Evolutionary conservation across 2,329 filamentous ascomycete genomes (phyloP).

Genomic region (Cucurbitaria berberidis): DNA sequence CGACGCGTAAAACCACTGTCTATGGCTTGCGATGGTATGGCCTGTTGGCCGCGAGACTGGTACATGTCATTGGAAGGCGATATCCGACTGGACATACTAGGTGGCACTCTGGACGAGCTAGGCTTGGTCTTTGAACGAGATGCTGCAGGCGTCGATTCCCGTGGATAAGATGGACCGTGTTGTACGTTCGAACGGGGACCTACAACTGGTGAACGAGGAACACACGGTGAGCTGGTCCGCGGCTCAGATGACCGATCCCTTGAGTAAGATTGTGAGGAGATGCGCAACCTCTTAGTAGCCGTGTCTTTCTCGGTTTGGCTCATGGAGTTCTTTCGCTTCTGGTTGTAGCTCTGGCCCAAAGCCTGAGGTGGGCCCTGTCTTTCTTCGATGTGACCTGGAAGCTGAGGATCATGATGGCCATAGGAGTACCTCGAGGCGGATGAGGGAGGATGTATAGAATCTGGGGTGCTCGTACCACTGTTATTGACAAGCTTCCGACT

Average conservation of each 20-base stretch:
- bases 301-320: not conserved
- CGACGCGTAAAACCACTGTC: not conserved
- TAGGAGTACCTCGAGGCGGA: conserved; percentile 4
- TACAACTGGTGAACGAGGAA: not conserved
- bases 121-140: not conserved
- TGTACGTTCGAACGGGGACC: not conserved
- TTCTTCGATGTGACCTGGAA: not conserved
- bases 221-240: not conserved
- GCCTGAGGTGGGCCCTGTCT: not conserved
- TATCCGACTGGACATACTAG: not conserved
- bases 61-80: not conserved
- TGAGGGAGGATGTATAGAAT: not conserved
- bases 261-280: conserved; percentile 1
- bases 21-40: not conserved
- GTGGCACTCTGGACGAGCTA: not conserved
- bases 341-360: not conserved
- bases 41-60: conserved; percentile 1
- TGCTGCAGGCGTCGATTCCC: not conserved
- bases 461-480: not conserved
- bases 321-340: conserved; percentile 18
- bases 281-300: conserved; percentile 15
- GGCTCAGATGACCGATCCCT: not conserved
- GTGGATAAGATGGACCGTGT: not conserved
- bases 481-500: not conserved
- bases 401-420: not conserved